Evolutionary conservation across 495 filamentous ascomycete genomes (phyloP).

Genomic region (Hypoxylon fuscum): DNA sequence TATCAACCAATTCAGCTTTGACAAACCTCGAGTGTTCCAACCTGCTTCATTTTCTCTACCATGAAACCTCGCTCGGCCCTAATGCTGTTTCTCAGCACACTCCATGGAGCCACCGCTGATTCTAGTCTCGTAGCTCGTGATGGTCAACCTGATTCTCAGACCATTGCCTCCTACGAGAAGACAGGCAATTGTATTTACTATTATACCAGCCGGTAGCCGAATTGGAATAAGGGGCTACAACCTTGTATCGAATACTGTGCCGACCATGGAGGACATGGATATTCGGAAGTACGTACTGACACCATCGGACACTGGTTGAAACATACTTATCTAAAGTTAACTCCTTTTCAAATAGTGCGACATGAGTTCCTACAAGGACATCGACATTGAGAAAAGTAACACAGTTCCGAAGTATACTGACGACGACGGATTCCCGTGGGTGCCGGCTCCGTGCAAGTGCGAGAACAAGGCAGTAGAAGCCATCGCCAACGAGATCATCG

Average conservation of each 20-base stretch:
- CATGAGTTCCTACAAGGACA: not conserved
- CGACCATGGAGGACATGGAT: not conserved
- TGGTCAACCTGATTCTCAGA: not conserved
- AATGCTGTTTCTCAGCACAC: not conserved
- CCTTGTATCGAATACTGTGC: not conserved
- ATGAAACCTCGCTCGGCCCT: slow-evolving; percentile 1
- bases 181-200: not conserved
- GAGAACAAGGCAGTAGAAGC: not conserved
- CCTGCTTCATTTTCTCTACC: not conserved
- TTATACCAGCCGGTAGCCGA: not conserved
- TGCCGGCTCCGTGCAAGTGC: slow-evolving; percentile 1
- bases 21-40: not conserved
- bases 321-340: not conserved
- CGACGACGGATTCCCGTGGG: not conserved
- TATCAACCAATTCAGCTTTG: not conserved
- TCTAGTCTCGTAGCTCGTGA: slow-evolving; percentile 1
- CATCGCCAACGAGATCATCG: not conserved
- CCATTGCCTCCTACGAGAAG: not conserved
- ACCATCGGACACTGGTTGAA: not conserved
- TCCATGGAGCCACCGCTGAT: not conserved
- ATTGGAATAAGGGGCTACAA: slow-evolving; percentile 1
- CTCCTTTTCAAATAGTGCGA: slow-evolving; percentile 1
- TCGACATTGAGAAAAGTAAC: not conserved
- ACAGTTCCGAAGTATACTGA: not conserved
- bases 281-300: not conserved